Evolutionary conservation across 257 asterid genomes (phyloP).

Genomic region (Thymus mandschuricus): DNA sequence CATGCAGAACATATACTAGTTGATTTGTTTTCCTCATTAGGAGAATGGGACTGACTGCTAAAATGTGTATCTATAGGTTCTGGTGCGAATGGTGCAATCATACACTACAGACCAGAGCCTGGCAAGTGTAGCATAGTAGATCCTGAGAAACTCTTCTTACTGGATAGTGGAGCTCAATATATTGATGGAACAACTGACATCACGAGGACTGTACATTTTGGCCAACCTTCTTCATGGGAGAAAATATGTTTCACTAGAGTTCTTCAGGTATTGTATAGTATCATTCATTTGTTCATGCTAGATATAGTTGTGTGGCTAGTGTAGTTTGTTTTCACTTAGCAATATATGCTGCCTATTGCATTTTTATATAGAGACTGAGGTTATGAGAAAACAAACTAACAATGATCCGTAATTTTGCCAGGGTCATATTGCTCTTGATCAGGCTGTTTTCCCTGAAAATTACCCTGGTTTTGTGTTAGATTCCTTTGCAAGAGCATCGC

Average conservation of each 20-base stretch:
- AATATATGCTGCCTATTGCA: constrained; percentile 12
- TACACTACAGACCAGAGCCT: constrained; percentile 90
- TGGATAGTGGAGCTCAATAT: constrained; percentile 97
- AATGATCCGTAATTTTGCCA: constrained; percentile 39
- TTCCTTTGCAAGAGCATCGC: constrained; percentile 90
- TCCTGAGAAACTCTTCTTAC: constrained; percentile 75
- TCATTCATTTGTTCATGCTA: constrained; percentile 4
- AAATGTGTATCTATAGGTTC: constrained; percentile 56
- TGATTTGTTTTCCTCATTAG: constrained; percentile 18
- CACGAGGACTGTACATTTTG: constrained; percentile 94
- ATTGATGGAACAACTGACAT: constrained; percentile 96
- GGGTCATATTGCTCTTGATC: constrained; percentile 99
- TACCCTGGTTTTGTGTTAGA: constrained; percentile 95
- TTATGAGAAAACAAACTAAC: constrained; percentile 20
- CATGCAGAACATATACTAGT: background rate
- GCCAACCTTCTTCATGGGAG: constrained; percentile 83
- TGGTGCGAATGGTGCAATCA: constrained; percentile 97
- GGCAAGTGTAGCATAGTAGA: constrained; percentile 75
- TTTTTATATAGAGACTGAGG: constrained; percentile 12
- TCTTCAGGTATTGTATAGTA: constrained; percentile 66
- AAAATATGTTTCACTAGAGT: constrained; percentile 95
- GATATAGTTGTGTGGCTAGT: background rate
- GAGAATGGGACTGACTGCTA: constrained; percentile 26
- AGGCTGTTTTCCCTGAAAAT: constrained; percentile 92
- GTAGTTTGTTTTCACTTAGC: constrained; percentile 20